A percentile compares a stretch with the other conserved stretches of the same genome.
Conservation (phyloP, 2,329 filamentous ascomycete species). For the Aspergillus ruber region DNA sequence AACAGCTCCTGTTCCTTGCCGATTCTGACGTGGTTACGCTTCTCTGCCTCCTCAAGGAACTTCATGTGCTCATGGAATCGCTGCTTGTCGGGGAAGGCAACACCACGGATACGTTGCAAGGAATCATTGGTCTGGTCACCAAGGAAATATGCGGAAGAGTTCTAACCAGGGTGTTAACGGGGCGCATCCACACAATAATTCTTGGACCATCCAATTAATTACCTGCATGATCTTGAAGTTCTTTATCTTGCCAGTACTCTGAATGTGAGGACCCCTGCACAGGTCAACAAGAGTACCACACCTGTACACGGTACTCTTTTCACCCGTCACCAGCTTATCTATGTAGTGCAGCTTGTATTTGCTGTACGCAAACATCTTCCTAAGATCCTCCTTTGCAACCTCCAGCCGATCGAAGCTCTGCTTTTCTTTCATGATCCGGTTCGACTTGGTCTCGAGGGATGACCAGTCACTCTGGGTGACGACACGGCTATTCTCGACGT, state of each 20-base stretch:
- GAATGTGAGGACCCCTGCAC: conserved; percentile 90
- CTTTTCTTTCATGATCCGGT: conserved; percentile 89
- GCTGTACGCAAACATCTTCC: conserved; percentile 96
- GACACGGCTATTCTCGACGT: conserved; percentile 41
- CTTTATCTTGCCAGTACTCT: conserved; percentile 89
- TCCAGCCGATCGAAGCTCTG: conserved; percentile 87
- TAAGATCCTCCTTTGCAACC: conserved; percentile 81
- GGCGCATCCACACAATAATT: neutral
- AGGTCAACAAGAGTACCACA: conserved; percentile 92
- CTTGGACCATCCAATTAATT: conserved; percentile 7
- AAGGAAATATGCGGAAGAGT: conserved; percentile 81
- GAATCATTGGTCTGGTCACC: conserved; percentile 92
- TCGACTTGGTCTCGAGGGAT: conserved; percentile 71
- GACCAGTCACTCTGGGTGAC: conserved; percentile 77
- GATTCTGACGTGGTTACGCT: conserved; percentile 90
- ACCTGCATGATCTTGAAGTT: conserved; percentile 86
- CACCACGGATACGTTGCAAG: conserved; percentile 90
- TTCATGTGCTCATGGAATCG: conserved; percentile 87
- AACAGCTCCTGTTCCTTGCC: conserved; percentile 95
- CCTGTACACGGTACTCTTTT: conserved; percentile 87
- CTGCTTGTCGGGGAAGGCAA: conserved; percentile 97
- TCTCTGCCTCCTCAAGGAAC: conserved; percentile 95
- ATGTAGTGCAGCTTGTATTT: conserved; percentile 99
- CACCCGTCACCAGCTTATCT: conserved; percentile 85
- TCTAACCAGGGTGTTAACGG: conserved; percentile 32